Evolutionary conservation across 2,329 filamentous ascomycete genomes (phyloP).

Genomic region (Sporothrix phasma): DNA sequence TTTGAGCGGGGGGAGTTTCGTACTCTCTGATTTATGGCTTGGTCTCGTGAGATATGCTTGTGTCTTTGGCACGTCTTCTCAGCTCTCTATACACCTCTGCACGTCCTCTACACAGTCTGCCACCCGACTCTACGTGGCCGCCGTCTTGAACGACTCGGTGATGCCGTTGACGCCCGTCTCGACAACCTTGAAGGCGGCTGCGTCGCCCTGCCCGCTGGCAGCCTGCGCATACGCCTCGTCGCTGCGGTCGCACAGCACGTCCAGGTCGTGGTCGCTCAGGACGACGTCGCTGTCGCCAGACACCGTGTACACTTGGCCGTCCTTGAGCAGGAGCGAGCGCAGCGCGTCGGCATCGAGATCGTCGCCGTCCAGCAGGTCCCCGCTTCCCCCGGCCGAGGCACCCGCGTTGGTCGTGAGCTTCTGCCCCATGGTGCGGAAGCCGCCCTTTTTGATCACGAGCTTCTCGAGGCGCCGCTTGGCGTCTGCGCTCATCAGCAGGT

Average conservation of each 20-base stretch:
- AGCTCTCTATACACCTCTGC: too few relatives aligned
- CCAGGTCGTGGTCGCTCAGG: conserved; percentile 65
- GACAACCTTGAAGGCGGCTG: conserved; percentile 64
- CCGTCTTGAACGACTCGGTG: conserved; percentile 17
- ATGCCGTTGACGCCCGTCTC: conserved; percentile 58
- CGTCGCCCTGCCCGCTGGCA: conserved; percentile 66
- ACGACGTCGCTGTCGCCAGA: conserved; percentile 51
- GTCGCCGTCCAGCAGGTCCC: conserved; percentile 35
- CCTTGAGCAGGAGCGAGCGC: conserved; percentile 53
- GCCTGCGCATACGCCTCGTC: conserved; percentile 58
- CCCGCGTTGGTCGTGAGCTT: conserved; percentile 35
- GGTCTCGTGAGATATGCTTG: too few relatives aligned
- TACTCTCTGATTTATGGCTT: too few relatives aligned
- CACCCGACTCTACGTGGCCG: not conserved
- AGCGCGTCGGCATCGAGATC: conserved; percentile 50
- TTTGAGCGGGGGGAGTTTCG: too few relatives aligned
- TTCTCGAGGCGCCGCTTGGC: conserved; percentile 89
- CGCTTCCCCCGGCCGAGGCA: not conserved
- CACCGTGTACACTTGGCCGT: conserved; percentile 56
- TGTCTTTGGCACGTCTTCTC: too few relatives aligned
- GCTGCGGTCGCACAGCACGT: conserved; percentile 66
- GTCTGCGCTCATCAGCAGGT: conserved; percentile 75
- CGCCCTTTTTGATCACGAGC: conserved; percentile 88
- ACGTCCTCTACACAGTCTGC: not conserved
- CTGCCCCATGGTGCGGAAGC: conserved; percentile 61